Base-by-base conservation (phyloP, 345 rosid genomes). In the Carallia brachiata region DNA sequence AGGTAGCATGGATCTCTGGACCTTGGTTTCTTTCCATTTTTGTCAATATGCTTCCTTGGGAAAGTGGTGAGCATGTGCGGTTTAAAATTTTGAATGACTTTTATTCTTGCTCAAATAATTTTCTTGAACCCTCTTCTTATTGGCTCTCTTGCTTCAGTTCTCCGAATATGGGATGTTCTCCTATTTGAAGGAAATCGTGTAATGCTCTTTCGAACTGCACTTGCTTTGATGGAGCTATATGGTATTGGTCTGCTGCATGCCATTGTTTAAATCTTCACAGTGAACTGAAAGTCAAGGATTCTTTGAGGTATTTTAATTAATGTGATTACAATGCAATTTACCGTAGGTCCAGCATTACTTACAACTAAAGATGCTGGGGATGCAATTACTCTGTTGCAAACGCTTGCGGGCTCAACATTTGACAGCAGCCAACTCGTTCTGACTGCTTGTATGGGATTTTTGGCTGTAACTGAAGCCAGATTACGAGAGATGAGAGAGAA, bases 1-100 rank as follows among this genome's bases (percentile, higher is more conserved):
- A 95, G 90, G 97, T 90, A 73, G 82, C 99, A 58, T 95, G 99
- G 97, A 83, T 90, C 53, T 87, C 97, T 65, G 96, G 88, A 78
- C 93, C 99, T 69, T 95, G 99, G 99, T 89, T 95, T 67, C 97
- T 95, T 70, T 95, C 97, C 59, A 92, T 95, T 80, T 95, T 95
- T 79, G 82, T 92, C 47, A 92, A 95, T 73, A 89, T 89, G 80
- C 90, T 95, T 84, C 99, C 99, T 50, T 95, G 99, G 99, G 97
- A 95, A 83, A 89, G 97, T 30, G 97, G 97, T 92, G 68, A 85
- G 69, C 70, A 78, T 66, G 30, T 52, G 28, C 40, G 30, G 58
- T 54, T 67, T 60, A 19, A 73, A 73, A 23, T 50, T 32, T 58
- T 52, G 40, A 36, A 65, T 9, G 63, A 32, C 7, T 37, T 68